Evolutionary conservation across 2,329 filamentous ascomycete species (phyloP).

Genomic region (Paradendryphiella salina): DNA sequence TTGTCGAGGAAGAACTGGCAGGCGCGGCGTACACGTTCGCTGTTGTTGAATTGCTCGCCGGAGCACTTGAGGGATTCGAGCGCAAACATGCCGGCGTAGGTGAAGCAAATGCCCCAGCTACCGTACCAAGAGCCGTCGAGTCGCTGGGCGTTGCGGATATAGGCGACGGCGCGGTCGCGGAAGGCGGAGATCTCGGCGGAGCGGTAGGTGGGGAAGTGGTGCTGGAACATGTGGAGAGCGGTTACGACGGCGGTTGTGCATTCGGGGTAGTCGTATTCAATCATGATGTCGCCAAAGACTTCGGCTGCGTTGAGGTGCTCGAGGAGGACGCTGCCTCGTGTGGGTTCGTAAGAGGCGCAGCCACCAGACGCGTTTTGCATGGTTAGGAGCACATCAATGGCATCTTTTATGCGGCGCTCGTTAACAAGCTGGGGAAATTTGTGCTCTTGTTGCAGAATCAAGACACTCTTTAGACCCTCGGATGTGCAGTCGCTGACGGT

Average conservation of each 20-base stretch:
- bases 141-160: constrained; percentile 79
- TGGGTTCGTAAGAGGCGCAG: constrained; percentile 86
- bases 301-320: constrained; percentile 94
- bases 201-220: constrained; percentile 81
- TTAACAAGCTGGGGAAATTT: constrained; percentile 72
- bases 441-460: constrained; percentile 78
- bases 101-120: constrained; percentile 97
- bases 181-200: constrained; percentile 72
- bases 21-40: constrained; percentile 68
- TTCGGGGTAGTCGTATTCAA: constrained; percentile 97
- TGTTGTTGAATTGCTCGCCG: constrained; percentile 80
- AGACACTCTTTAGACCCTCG: constrained; percentile 83
- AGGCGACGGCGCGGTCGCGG: constrained; percentile 72
- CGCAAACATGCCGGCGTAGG: constrained; percentile 95
- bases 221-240: constrained; percentile 77
- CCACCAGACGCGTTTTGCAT: constrained; percentile 89
- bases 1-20: constrained; percentile 85
- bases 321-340: constrained; percentile 73
- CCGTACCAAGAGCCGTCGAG: constrained; percentile 95
- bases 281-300: constrained; percentile 96
- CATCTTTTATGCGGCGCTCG: constrained; percentile 78
- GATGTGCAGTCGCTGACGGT: constrained; percentile 93
- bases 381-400: constrained; percentile 84
- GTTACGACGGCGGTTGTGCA: constrained; percentile 96
- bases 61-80: constrained; percentile 80